Evolutionary conservation across 208 protist species (phyloP), one percentile per base, ranked within the genome.

Genomic region (Phytomonas francai): DNA sequence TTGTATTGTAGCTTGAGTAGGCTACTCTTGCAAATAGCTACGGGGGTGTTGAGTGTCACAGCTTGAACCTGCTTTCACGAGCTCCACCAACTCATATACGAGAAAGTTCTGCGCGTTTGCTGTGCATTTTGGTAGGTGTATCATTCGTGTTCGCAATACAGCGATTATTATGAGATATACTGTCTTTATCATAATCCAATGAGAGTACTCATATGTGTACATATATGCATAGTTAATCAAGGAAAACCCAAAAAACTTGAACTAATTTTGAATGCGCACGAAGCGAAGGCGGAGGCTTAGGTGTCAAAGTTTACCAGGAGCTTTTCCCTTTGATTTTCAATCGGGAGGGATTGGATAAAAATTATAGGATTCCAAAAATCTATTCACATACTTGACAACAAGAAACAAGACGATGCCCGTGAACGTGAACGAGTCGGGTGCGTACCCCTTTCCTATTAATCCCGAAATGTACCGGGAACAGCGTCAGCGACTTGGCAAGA

Each of bases 391-490:
- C 36, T 27, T n/a, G 49, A 42, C 6, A 33, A 73, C 39, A 73
- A 42, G 51, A 61, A 34, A 67, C 22, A 67, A 25, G 25, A 87
- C 87, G 74, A 78, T 83, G 65, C 72, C 77, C 33, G 78, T 73
- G 9, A 73, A 77, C 12, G 31, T 59, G 0, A 92, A 85, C 42
- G 68, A 72, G 62, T 70, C 51, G 22, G 33, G 45, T 22, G 88
- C 90, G 0, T 91, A 88, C 64, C 90, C 90, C 12, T 91, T 82
- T 64, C 71, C 79, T 45, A 81, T 93, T 25, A 67, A 79, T 6
- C 76, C 68, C 58, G 83, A 84, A 73, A 96, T 96, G 88, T 96
- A 92, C 71, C 70, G 69, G 58, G 88, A 96, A 71, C 90, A 96
- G 81, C 87, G 90, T 42, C 61, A 83, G 31, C 87, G 90, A 14